Evolutionary conservation across 305 asterid species (phyloP).

Genomic region (Solanum hybrid): DNA sequence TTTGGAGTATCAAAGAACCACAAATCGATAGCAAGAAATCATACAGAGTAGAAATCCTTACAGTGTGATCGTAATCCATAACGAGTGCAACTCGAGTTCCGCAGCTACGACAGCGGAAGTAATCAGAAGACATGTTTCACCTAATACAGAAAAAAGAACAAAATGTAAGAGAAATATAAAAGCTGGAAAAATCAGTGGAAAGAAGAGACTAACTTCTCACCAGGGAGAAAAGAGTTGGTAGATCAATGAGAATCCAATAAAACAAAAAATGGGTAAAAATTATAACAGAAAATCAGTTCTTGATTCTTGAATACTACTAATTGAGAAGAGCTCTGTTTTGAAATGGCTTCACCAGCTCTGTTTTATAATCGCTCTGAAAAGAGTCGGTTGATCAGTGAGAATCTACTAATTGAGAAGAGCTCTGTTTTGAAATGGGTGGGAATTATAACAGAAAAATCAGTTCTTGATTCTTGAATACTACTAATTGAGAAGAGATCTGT

Average conservation of each 20-base stretch:
- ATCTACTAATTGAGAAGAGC: neutral
- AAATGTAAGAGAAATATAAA: neutral
- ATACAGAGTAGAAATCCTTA: neutral
- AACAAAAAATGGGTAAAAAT: neutral
- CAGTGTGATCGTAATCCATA: neutral
- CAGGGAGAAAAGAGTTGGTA: neutral
- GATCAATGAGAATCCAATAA: neutral
- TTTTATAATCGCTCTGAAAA: neutral
- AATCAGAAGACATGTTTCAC: neutral
- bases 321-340: neutral
- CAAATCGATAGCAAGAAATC: neutral
- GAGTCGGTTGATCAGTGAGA: too few relatives aligned
- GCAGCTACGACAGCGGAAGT: neutral
- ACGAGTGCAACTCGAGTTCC: neutral
- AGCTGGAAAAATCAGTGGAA: neutral
- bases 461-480: neutral
- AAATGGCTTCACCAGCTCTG: neutral
- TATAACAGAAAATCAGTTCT: neutral
- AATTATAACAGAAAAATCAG: too few relatives aligned
- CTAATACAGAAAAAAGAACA: neutral
- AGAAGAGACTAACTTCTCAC: neutral
- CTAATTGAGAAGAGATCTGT: too few relatives aligned
- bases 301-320: neutral
- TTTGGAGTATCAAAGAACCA: neutral
- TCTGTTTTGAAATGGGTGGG: neutral